Evolutionary conservation across 2,329 filamentous ascomycete species (phyloP).

Genomic region (Fusarium sp.): DNA sequence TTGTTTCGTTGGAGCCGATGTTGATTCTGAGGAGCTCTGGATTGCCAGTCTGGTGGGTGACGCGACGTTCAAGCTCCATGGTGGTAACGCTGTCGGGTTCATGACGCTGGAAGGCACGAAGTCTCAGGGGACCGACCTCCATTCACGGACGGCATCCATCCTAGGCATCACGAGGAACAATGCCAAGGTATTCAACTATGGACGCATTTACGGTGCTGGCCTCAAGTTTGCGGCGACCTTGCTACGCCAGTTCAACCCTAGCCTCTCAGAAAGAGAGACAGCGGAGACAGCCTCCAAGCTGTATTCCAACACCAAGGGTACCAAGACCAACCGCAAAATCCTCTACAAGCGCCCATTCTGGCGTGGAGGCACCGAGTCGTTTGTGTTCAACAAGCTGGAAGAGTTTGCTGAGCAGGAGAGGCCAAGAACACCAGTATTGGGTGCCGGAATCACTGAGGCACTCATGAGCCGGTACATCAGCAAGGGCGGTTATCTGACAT

Average conservation of each 20-base stretch:
- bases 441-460: slow-evolving; percentile 95
- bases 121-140: slow-evolving; percentile 90
- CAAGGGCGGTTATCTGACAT: slow-evolving; percentile 93
- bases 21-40: slow-evolving; percentile 98
- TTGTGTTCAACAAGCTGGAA: slow-evolving; percentile 98
- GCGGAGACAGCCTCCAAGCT: slow-evolving; percentile 79
- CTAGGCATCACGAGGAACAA: slow-evolving; percentile 94
- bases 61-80: slow-evolving; percentile 92
- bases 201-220: slow-evolving; percentile 97
- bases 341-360: slow-evolving; percentile 85
- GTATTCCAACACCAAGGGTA: slow-evolving; percentile 90
- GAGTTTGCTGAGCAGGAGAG: slow-evolving; percentile 96
- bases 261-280: slow-evolving; percentile 82
- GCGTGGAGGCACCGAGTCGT: slow-evolving; percentile 95
- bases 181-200: slow-evolving; percentile 98
- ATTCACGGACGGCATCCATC: slow-evolving; percentile 92
- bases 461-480: slow-evolving; percentile 88
- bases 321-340: slow-evolving; percentile 79
- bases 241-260: slow-evolving; percentile 92
- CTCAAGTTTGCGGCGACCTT: slow-evolving; percentile 92
- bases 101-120: slow-evolving; percentile 99
- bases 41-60: slow-evolving; percentile 96
- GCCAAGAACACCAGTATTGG: slow-evolving; percentile 90
- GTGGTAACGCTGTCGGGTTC: slow-evolving; percentile 96
- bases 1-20: slow-evolving; percentile 94